A percentile compares a stretch with the other conserved stretches of the same genome.
These are phyloP conservation scores for Colletotrichum sp. DNA, from an alignment of 2,329 filamentous ascomycete genomes.

Conservation along the genomic window DNA sequence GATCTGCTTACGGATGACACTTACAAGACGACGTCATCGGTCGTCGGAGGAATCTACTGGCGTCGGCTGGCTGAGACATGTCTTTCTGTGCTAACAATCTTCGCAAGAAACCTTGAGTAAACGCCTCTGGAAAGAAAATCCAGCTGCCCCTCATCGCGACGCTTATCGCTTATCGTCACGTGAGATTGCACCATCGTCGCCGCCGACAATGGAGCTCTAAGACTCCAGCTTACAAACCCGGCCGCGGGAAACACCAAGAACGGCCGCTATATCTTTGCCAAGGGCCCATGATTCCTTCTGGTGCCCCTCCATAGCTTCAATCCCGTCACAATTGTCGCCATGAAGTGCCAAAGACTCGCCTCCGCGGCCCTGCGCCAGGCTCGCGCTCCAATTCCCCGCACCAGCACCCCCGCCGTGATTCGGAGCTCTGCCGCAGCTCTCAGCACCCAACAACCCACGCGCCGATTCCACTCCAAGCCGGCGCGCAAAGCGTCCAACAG, in stretches of 20 bases:
- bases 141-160: too few relatives aligned
- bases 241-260: not conserved
- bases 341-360: constrained; percentile 22
- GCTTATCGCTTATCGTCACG: constrained; percentile 11
- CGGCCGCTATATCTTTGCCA: not conserved
- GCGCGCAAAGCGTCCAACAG: constrained; percentile 14
- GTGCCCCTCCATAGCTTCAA: not conserved
- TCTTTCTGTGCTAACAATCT: too few relatives aligned
- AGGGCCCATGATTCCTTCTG: not conserved
- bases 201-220: not conserved
- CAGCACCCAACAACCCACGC: not conserved
- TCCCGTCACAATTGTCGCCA: not conserved
- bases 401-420: not conserved
- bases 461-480: constrained; percentile 19
- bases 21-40: too few relatives aligned
- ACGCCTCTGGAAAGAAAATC: too few relatives aligned
- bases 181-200: constrained; percentile 18
- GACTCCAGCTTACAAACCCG: constrained; percentile 15
- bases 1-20: too few relatives aligned
- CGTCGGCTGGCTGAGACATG: too few relatives aligned
- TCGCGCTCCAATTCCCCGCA: not conserved
- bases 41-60: too few relatives aligned
- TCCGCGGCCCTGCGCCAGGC: constrained; percentile 22
- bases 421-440: not conserved
- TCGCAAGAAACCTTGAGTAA: too few relatives aligned